Evolutionary conservation across 192 early-diverging fungal species (phyloP).

Genomic region (Backusella sp.): DNA sequence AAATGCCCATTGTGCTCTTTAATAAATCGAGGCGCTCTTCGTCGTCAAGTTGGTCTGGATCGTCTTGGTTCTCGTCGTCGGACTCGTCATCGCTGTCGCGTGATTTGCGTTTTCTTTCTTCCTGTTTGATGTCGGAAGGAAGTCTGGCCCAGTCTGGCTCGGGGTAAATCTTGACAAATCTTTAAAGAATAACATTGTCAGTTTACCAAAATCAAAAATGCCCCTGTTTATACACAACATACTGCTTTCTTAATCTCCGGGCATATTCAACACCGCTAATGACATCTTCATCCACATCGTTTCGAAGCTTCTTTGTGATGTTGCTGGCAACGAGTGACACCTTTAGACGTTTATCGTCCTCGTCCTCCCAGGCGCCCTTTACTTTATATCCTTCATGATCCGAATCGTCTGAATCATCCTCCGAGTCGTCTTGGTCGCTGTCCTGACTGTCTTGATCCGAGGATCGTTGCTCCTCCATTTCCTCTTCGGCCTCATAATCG

Average conservation of each 20-base stretch:
- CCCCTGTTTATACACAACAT: slow-evolving; percentile 26
- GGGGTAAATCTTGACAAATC: slow-evolving; percentile 81
- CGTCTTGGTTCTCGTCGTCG: slow-evolving; percentile 43
- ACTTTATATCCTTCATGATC: slow-evolving; percentile 12
- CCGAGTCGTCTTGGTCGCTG: slow-evolving; percentile 29
- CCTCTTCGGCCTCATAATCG: slow-evolving; percentile 40
- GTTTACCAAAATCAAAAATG: not conserved
- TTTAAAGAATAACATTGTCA: slow-evolving; percentile 8
- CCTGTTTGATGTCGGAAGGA: slow-evolving; percentile 48
- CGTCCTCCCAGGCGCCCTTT: slow-evolving; percentile 77
- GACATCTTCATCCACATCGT: slow-evolving; percentile 68
- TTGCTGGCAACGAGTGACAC: slow-evolving; percentile 69
- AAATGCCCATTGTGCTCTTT: slow-evolving; percentile 43
- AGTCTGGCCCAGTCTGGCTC: slow-evolving; percentile 81
- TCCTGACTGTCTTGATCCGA: slow-evolving; percentile 28
- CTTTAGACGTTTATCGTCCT: slow-evolving; percentile 65
- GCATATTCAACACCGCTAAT: slow-evolving; percentile 84
- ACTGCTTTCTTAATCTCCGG: slow-evolving; percentile 79
- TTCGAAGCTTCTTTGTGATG: slow-evolving; percentile 77
- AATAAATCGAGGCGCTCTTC: slow-evolving; percentile 46
- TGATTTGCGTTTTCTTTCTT: slow-evolving; percentile 28
- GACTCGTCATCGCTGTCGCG: slow-evolving; percentile 33
- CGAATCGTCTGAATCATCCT: slow-evolving; percentile 13
- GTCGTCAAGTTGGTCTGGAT: slow-evolving; percentile 38
- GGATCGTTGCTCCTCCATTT: not conserved